Base-by-base conservation (phyloP, 1,284 basidiomycete species). In the Meripilus lineatus region DNA sequence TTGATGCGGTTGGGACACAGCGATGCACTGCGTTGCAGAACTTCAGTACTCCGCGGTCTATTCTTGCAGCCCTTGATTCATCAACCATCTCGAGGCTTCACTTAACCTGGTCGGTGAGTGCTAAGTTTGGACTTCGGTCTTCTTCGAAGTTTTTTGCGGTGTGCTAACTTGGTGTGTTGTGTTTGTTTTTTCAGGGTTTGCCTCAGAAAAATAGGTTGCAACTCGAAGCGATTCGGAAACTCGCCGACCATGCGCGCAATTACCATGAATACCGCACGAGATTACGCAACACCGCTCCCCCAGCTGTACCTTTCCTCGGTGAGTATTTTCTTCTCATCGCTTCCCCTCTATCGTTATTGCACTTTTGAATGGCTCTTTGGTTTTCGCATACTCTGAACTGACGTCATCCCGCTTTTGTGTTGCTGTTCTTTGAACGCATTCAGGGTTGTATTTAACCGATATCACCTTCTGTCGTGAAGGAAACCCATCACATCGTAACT, bases 381-480 rank as follows among this genome's bases (percentile, higher is more conserved):
- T 25, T 17, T 18, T 14, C 13, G 24, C n/a, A 32, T 40, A 14
- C 5, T 40, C 24, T 21, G 24, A 30, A 5, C 14, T 34, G 8
- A 23, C 14, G 10, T 38, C 33, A 22, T n/a, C 13, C 18, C 4
- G 1, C 2, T 22, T 15, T 13, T 45, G 45, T 60, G 8, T 30
- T 30, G 28, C 28, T 30, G 8, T 30, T 30, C n/a, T 10, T n/a
- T 30, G 28, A 30, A 8, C 28, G 8, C 28, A 30, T 10, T n/a
- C 53, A 84, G 90, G 90, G 35, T 69, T 93, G 18, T 92, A 92
- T 63, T 69, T 93, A 49, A 93, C 92, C 3, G 92, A 95, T 64
- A 77, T 97, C 49, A 98, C 93, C 1, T 99, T 98, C 66, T 94
- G 92, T 56, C 81, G 89, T 42, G 95, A 96, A 58, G 95, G 95